Conservation (phyloP, 75 land plant species). For the Pseudotsuga menziesii region DNA sequence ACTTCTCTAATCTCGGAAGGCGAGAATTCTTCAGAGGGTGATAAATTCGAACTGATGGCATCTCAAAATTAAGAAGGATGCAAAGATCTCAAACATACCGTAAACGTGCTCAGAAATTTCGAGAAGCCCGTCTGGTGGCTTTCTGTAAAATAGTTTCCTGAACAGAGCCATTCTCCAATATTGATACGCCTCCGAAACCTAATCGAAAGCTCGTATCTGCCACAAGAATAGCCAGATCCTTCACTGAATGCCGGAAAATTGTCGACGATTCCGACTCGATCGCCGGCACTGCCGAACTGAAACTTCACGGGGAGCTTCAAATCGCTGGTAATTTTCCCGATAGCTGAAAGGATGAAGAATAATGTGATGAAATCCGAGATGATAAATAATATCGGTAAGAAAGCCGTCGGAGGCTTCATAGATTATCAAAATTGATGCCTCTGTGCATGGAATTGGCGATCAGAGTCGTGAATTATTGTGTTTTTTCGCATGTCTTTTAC, state of each 20-base stretch:
- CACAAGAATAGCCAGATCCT: not conserved
- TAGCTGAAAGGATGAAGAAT: not conserved
- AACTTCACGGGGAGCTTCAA: no score
- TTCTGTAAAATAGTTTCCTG: slow-evolving; percentile 81
- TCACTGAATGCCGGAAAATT: not conserved
- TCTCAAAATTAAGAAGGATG: no score
- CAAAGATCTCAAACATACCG: slow-evolving; percentile 34
- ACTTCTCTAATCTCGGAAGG: no score
- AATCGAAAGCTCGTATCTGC: not conserved
- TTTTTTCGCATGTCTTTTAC: no score
- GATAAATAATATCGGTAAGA: not conserved
- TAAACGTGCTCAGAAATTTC: slow-evolving; percentile 92
- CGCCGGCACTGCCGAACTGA: not conserved
- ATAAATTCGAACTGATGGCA: no score
- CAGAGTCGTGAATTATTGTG: no score
- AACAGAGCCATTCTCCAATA: slow-evolving; percentile 85
- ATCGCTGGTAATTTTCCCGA: not conserved
- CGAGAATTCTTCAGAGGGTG: no score
- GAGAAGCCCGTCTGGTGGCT: slow-evolving; percentile 97
- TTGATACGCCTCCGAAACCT: slow-evolving; percentile 6
- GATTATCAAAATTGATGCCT: slow-evolving; percentile 1
- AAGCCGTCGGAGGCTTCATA: slow-evolving; percentile 9
- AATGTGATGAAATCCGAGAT: not conserved
- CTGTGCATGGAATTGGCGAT: no score
- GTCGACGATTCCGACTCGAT: not conserved